phyloP scores from a whole-genome alignment of 73 alveolate species.

The Strombidium stylifer region DNA sequence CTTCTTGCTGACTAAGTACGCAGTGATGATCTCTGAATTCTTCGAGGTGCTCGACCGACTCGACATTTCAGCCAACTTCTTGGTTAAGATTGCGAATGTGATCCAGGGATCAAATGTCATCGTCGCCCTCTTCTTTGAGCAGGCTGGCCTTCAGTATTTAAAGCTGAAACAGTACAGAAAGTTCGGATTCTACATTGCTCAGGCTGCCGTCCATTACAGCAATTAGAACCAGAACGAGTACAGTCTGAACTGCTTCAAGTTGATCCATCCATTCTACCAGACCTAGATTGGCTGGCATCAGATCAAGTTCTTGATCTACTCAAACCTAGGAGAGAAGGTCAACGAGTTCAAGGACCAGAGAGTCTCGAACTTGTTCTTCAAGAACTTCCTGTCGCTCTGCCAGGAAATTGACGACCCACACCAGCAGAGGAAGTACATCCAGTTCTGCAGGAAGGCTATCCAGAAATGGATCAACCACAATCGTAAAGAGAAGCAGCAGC shows the following conservation, averaged over 20 bases:
- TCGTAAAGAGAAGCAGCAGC: no score
- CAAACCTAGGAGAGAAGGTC: conserved; percentile 41
- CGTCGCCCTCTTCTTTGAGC: conserved; percentile 44
- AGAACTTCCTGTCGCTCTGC: conserved; percentile 54
- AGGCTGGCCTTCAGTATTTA: conserved; percentile 50
- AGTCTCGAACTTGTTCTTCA: conserved; percentile 44
- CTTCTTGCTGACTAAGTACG: conserved; percentile 15
- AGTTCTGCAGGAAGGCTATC: conserved; percentile 50
- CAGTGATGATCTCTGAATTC: conserved; percentile 33
- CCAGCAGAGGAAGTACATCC: conserved; percentile 33
- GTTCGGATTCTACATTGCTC: conserved; percentile 38
- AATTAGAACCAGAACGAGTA: conserved; percentile 12
- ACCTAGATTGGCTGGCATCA: conserved; percentile 53
- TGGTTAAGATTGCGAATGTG: conserved; percentile 43
- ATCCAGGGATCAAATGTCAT: conserved; percentile 19
- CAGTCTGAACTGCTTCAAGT: conserved; percentile 47
- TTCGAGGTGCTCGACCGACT: conserved; percentile 16
- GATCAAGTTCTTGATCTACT: conserved; percentile 40
- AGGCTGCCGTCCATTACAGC: conserved; percentile 45
- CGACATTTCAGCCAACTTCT: conserved; percentile 35
- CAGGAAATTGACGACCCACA: conserved; percentile 50
- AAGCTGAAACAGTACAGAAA: conserved; percentile 33
- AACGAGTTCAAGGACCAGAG: conserved; percentile 29
- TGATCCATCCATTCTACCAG: conserved; percentile 45
- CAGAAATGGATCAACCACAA: conserved; percentile 25